Evolutionary conservation across 2,329 filamentous ascomycete species (phyloP).

Genomic region (Fusarium devonianum): DNA sequence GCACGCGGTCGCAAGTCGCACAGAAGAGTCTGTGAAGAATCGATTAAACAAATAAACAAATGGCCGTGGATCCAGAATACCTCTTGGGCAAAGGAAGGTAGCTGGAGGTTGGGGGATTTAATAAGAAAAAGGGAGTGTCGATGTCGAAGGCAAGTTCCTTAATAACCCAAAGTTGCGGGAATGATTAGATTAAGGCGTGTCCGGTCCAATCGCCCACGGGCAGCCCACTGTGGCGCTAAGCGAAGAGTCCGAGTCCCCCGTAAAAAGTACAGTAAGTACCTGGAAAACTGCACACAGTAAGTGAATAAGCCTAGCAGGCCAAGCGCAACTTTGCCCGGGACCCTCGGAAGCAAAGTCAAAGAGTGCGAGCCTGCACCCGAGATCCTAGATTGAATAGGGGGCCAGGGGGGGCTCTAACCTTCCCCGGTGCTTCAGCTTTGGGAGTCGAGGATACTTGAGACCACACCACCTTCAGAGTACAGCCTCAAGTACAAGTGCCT

Average conservation of each 20-base stretch:
- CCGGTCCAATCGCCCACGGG: conserved; percentile 22
- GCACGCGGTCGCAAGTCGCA: conserved; percentile 5
- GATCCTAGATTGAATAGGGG: neutral
- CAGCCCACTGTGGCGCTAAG: conserved; percentile 19
- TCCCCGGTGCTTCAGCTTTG: conserved; percentile 18
- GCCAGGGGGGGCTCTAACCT: conserved; percentile 3
- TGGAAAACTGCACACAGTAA: too few species aligned
- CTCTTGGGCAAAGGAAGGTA: conserved; percentile 30
- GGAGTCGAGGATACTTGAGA: conserved; percentile 6
- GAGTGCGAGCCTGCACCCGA: conserved; percentile 17
- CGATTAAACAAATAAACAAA: conserved; percentile 16
- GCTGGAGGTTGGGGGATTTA: conserved; percentile 24
- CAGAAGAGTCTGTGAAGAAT: conserved; percentile 8
- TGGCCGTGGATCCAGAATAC: conserved; percentile 4
- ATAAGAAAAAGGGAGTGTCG: conserved; percentile 31
- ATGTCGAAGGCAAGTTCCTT: conserved; percentile 25
- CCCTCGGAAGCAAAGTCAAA: conserved; percentile 25
- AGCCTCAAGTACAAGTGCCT: conserved; percentile 14
- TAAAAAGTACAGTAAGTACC: too few species aligned
- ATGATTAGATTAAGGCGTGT: conserved; percentile 36
- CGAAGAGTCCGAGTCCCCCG: conserved; percentile 14
- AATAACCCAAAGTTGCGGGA: conserved; percentile 28
- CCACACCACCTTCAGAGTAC: conserved; percentile 1
- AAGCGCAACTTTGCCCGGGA: conserved; percentile 25
- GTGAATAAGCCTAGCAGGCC: too few species aligned